Conservation (phyloP, 306 rosid genomes). For the Quercus rubra region DNA sequence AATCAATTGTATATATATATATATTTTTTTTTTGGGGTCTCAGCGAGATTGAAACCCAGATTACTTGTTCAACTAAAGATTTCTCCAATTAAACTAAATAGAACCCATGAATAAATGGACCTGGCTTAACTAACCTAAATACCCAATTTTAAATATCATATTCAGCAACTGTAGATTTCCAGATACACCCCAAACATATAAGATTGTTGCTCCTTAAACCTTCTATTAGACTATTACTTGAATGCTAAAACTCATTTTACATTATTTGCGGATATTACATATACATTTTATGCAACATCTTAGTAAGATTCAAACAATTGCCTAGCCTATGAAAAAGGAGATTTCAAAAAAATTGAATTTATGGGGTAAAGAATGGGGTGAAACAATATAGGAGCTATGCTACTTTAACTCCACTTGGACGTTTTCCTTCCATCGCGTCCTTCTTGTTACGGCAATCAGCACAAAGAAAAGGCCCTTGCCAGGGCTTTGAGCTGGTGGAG, state of each 20-base stretch:
- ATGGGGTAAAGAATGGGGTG: slow-evolving; percentile 34
- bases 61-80: too few species aligned
- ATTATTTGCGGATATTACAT: slow-evolving; percentile 33
- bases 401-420: slow-evolving; percentile 85
- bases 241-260: slow-evolving; percentile 28
- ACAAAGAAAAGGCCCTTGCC: slow-evolving; percentile 98
- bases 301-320: slow-evolving; percentile 51
- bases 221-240: slow-evolving; percentile 2
- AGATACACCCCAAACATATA: slow-evolving; percentile 8
- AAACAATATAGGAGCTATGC: slow-evolving; percentile 36
- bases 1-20: too few species aligned
- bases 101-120: too few species aligned
- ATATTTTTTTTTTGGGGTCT: too few species aligned
- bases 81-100: too few species aligned
- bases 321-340: slow-evolving; percentile 39
- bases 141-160: too few species aligned
- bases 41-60: too few species aligned
- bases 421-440: slow-evolving; percentile 98
- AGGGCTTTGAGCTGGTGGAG: slow-evolving; percentile 87
- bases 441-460: slow-evolving; percentile 82
- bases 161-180: too few species aligned
- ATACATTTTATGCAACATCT: slow-evolving; percentile 39
- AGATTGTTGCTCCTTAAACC: slow-evolving; percentile 6
- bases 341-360: slow-evolving; percentile 26
- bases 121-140: too few species aligned